Evolutionary conservation across 1,284 basidiomycete genomes (phyloP).

Genomic region (Puccinia horiana): DNA sequence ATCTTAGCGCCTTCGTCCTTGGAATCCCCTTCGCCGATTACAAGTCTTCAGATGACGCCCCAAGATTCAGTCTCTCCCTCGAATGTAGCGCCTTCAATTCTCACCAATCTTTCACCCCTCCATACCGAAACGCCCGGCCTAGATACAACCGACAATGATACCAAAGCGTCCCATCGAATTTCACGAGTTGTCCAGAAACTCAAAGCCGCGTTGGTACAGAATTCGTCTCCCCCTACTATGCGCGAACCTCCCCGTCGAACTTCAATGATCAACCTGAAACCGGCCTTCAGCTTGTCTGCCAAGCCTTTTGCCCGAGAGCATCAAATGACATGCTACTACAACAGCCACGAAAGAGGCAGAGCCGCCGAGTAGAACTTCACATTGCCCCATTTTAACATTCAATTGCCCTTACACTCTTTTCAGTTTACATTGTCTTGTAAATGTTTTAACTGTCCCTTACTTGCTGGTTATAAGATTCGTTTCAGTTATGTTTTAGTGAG

Average conservation of each 20-base stretch:
- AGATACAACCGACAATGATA: background rate
- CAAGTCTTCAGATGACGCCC: background rate
- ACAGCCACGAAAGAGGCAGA: background rate
- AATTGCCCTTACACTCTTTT: no score
- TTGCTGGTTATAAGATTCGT: no score
- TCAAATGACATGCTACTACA: slow-evolving; percentile 7
- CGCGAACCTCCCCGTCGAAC: background rate
- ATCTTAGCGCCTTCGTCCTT: background rate
- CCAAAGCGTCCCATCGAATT: background rate
- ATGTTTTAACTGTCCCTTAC: no score
- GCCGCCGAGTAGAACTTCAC: background rate
- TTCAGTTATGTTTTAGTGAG: no score
- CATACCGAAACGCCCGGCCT: background rate
- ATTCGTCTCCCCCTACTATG: background rate
- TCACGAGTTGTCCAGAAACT: slow-evolving; percentile 14
- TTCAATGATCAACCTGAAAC: background rate
- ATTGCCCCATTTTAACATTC: background rate
- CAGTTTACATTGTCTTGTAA: no score
- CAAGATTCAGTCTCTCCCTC: background rate
- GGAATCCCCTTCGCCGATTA: background rate
- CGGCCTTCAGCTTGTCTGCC: background rate
- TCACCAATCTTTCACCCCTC: background rate
- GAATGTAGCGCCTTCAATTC: no score
- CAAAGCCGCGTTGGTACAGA: background rate
- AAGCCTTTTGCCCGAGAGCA: background rate